These are phyloP conservation scores for Fusarium burgessii DNA, from an alignment of 2,329 filamentous ascomycete species.

Conservation along the genomic window DNA sequence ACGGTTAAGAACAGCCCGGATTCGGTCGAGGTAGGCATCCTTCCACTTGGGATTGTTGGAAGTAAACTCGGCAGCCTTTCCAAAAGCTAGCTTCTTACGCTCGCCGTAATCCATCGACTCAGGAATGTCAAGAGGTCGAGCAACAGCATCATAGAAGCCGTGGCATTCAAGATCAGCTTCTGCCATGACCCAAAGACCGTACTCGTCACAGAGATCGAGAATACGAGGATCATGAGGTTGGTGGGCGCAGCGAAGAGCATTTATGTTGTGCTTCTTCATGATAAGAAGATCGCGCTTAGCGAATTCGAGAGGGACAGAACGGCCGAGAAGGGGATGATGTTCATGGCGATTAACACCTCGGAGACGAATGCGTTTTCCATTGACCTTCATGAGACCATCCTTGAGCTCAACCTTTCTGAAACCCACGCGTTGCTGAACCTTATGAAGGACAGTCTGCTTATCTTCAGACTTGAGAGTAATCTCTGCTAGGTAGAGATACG, in stretches of 20 bases:
- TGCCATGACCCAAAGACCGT: constrained; percentile 72
- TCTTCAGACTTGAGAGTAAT: constrained; percentile 60
- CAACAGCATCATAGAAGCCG: constrained; percentile 64
- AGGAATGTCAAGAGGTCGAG: constrained; percentile 63
- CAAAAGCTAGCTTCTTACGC: constrained; percentile 67
- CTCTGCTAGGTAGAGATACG: constrained; percentile 70
- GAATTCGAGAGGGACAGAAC: constrained; percentile 72
- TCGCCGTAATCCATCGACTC: constrained; percentile 70
- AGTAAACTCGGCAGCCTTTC: constrained; percentile 67
- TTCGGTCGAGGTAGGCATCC: constrained; percentile 75
- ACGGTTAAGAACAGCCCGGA: constrained; percentile 71
- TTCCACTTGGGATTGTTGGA: constrained; percentile 72
- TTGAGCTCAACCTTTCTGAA: constrained; percentile 75
- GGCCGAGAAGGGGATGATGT: constrained; percentile 73
- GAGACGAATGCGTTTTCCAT: constrained; percentile 71
- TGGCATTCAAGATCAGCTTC: constrained; percentile 66
- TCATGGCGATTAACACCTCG: constrained; percentile 75
- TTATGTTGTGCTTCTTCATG: constrained; percentile 80
- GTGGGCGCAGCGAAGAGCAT: constrained; percentile 76
- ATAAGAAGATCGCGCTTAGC: constrained; percentile 71
- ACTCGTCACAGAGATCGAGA: constrained; percentile 71
- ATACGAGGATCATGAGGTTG: constrained; percentile 73
- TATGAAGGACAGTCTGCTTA: constrained; percentile 51
- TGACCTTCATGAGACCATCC: constrained; percentile 72
- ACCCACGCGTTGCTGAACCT: constrained; percentile 67